Evolutionary conservation across 768 basidiomycete genomes (phyloP).

Genomic region (Lentinula guzmanii): DNA sequence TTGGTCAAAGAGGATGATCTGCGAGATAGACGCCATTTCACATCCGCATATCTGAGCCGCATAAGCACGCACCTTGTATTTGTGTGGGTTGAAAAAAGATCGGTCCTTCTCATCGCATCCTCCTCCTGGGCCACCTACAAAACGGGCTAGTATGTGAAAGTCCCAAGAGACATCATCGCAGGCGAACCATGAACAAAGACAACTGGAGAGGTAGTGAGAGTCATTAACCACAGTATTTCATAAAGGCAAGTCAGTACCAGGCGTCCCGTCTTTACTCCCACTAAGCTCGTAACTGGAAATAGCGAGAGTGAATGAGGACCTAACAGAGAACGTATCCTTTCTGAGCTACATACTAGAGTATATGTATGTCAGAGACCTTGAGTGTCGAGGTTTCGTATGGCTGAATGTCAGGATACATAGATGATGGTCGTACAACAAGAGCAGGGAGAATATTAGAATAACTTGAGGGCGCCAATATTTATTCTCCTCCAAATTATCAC

Average conservation of each 20-base stretch:
- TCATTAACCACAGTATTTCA: background rate
- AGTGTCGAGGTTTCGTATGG: constrained; percentile 62
- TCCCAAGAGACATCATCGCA: background rate
- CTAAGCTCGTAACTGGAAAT: constrained; percentile 68
- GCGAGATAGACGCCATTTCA: background rate
- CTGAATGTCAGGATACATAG: constrained; percentile 64
- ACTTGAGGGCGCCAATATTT: background rate
- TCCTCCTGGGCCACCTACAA: constrained; percentile 73
- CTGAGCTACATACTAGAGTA: constrained; percentile 51
- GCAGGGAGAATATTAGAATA: background rate
- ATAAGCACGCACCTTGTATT: constrained; percentile 60
- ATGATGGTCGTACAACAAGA: background rate
- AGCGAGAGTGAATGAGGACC: background rate
- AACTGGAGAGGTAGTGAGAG: constrained; percentile 31
- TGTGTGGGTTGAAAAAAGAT: constrained; percentile 75
- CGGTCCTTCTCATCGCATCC: constrained; percentile 65
- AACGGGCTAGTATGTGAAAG: background rate
- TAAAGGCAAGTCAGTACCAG: constrained; percentile 40
- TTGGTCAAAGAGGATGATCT: constrained; percentile 90
- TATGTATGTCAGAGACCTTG: constrained; percentile 70
- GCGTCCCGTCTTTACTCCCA: constrained; percentile 70
- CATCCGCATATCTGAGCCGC: background rate
- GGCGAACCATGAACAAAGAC: constrained; percentile 71
- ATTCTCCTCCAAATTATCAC: background rate
- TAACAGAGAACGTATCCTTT: background rate